phyloP scores from a whole-genome alignment of 495 filamentous ascomycete species.

The Xanthoparmelia taractica region DNA sequence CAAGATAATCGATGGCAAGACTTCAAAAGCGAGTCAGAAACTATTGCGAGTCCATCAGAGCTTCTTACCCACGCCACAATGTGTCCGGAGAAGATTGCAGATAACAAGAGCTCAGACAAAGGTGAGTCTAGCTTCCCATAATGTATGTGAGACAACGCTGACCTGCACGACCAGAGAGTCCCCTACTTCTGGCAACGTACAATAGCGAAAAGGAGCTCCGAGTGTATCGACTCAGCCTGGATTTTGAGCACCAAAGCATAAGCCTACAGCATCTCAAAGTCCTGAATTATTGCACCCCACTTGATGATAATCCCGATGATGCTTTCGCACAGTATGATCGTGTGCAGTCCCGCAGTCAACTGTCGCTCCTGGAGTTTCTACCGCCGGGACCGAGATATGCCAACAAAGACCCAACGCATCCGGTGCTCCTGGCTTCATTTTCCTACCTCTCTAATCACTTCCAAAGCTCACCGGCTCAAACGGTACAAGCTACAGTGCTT shows the following conservation, averaged over 20 bases:
- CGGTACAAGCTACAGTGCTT: constrained; percentile 58
- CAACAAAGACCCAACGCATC: constrained; percentile 43
- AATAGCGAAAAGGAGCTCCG: constrained; percentile 60
- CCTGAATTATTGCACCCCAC: constrained; percentile 39
- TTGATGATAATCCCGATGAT: constrained; percentile 23
- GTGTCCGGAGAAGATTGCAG: constrained; percentile 41
- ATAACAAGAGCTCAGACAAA: constrained; percentile 42
- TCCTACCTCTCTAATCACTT: constrained; percentile 48
- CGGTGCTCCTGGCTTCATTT: constrained; percentile 64
- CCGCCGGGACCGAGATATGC: constrained; percentile 48
- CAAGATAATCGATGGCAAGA: constrained; percentile 59
- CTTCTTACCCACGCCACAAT: constrained; percentile 74
- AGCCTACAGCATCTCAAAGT: constrained; percentile 42
- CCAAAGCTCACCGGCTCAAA: constrained; percentile 46
- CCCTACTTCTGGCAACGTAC: constrained; percentile 54
- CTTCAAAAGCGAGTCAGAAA: constrained; percentile 59
- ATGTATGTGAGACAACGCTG: not conserved
- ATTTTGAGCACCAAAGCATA: constrained; percentile 43
- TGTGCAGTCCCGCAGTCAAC: constrained; percentile 32
- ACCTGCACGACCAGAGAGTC: constrained; percentile 36
- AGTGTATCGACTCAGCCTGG: constrained; percentile 51
- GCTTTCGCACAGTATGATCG: not conserved
- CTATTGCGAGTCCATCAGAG: constrained; percentile 57
- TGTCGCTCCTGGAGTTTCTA: constrained; percentile 61
- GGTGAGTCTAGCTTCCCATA: not conserved